phyloP scores from a whole-genome alignment of 768 basidiomycete genomes.

The Leccinum uliginosum region DNA sequence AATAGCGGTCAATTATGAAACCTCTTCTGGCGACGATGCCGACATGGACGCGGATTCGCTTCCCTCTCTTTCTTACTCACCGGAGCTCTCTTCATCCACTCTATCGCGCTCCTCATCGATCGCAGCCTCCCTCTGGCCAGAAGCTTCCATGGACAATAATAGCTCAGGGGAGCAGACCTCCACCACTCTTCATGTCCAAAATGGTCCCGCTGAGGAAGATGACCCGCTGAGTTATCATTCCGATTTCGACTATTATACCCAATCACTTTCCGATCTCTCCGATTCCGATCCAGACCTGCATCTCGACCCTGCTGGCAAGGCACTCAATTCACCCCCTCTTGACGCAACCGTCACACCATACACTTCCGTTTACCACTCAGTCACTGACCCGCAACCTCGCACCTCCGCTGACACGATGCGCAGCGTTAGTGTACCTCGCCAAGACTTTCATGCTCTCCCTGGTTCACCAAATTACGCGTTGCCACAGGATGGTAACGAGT shows the following conservation, averaged over 20 bases:
- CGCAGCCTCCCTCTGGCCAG: slow-evolving; percentile 32
- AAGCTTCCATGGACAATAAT: slow-evolving; percentile 17
- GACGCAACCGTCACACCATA: slow-evolving; percentile 14
- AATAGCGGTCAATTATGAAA: slow-evolving; percentile 17
- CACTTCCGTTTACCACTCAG: slow-evolving; percentile 20
- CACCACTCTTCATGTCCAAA: neutral
- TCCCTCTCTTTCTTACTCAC: slow-evolving; percentile 32
- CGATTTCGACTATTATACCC: slow-evolving; percentile 35
- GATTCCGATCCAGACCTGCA: slow-evolving; percentile 27
- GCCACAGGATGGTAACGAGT: slow-evolving; percentile 16
- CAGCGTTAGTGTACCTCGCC: neutral
- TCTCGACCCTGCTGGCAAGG: neutral
- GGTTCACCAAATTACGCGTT: slow-evolving; percentile 3
- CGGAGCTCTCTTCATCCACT: slow-evolving; percentile 32
- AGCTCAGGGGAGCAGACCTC: slow-evolving; percentile 6
- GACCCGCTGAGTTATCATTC: slow-evolving; percentile 34
- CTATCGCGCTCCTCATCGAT: slow-evolving; percentile 43
- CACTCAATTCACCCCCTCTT: slow-evolving; percentile 8
- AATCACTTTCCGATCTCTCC: slow-evolving; percentile 27
- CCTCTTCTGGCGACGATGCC: slow-evolving; percentile 20
- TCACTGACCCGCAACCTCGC: slow-evolving; percentile 36
- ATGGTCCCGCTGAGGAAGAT: slow-evolving; percentile 20
- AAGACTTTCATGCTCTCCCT: neutral
- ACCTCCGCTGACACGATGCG: slow-evolving; percentile 38
- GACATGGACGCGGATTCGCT: slow-evolving; percentile 31